Base-by-base conservation (phyloP, 1,284 basidiomycete genomes). In the Boletus mariae region DNA sequence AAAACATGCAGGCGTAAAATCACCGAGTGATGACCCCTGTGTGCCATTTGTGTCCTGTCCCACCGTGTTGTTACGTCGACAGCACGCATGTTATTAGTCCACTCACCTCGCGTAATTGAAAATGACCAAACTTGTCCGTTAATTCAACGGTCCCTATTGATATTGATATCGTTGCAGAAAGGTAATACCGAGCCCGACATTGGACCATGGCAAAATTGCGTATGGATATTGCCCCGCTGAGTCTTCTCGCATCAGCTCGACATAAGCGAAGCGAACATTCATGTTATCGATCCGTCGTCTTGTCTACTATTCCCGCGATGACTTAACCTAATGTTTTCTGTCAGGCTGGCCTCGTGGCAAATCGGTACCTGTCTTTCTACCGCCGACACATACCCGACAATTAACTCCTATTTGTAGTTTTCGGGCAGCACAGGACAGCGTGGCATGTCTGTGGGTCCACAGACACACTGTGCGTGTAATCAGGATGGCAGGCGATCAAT, bases 1-100 rank as follows among this genome's bases (percentile, higher is more conserved):
- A 35, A n/a, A 47, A 40, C 48, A 53, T 57, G 66, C 57, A 58
- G 54, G 59, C 54, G 42, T 54, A 46, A 51, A 50, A 56, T 61
- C 56, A 31, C 61, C 63, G 56, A 44, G 26, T 32, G 45, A 32
- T 47, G 35, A 11, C 58, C 55, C 65, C 63, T 59, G 59, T 55
- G 55, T 56, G 45, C 60, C 52, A 46, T 40, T 48, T 42, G 31
- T 50, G 17, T 45, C 45, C 41, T 47, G 52, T 47, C 38, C 20
- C 32, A 52, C 47, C 37, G 50, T 55, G 46, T 29, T 61, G 53
- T 69, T 68, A 65, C 67, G 63, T 65, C 61, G 64, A 54, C 64
- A 35, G 44, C 53, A 35, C 28, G 52, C 67, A 54, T 57, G 54
- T 17, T 45, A 59, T 29, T 50, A 41, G 47, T 47, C 52, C 50